Conservation (phyloP, 345 rosid genomes). For the Pelargonium nanum region DNA sequence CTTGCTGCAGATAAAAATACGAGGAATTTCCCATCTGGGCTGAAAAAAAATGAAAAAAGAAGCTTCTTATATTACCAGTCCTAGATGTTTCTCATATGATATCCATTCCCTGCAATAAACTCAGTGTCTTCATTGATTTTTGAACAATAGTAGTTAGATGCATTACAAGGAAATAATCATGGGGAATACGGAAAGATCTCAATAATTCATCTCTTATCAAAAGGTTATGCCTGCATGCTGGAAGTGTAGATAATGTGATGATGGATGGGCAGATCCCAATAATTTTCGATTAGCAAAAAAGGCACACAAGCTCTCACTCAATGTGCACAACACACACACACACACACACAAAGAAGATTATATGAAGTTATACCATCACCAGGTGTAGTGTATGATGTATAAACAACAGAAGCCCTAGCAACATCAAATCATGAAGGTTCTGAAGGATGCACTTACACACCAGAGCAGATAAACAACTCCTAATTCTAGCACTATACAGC, state of each 20-base stretch:
- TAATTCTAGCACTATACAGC: too few relatives aligned
- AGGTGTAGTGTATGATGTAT: too few relatives aligned
- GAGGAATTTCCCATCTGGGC: slow-evolving; percentile 77
- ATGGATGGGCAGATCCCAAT: not conserved
- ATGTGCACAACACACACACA: too few relatives aligned
- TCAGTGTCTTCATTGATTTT: too few relatives aligned
- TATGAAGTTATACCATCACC: too few relatives aligned
- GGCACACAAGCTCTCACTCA: not conserved
- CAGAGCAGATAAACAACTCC: too few relatives aligned
- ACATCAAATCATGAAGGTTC: too few relatives aligned
- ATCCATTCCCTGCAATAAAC: not conserved
- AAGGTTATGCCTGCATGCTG: not conserved
- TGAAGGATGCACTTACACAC: too few relatives aligned
- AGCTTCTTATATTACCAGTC: not conserved
- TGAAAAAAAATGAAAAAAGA: slow-evolving; percentile 17
- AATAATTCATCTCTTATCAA: not conserved
- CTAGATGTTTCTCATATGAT: not conserved
- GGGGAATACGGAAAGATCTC: not conserved
- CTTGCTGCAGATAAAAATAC: slow-evolving; percentile 60
- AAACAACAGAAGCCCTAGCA: too few relatives aligned
- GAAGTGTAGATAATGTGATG: not conserved
- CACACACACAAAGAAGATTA: too few relatives aligned
- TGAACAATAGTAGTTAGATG: not conserved
- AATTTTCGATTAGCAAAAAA: not conserved
- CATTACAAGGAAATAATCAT: not conserved